Percentiles rank a stretch among this genome's conserved stretches.
These are phyloP conservation scores for Calonectria ilicicola DNA, from an alignment of 2,329 filamentous ascomycete genomes.

Conservation along the genomic window DNA sequence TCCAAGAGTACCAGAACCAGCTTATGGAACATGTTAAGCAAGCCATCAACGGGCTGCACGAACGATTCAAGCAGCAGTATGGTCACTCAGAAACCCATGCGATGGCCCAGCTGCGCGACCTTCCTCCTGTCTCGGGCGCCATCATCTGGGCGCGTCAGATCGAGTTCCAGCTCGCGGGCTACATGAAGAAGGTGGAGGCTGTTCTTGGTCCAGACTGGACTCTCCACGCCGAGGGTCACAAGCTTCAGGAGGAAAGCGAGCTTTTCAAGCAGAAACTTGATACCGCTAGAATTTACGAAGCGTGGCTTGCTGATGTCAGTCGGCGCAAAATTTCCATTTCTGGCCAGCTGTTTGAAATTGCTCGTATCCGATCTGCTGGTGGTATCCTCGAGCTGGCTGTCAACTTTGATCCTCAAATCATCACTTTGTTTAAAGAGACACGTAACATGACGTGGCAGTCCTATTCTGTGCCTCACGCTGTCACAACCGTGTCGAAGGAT, in stretches of 20 bases:
- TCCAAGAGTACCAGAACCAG: conserved; percentile 97
- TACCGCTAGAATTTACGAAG: conserved; percentile 92
- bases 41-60: conserved; percentile 92
- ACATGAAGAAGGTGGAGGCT: conserved; percentile 99
- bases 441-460: conserved; percentile 96
- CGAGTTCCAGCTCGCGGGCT: conserved; percentile 92
- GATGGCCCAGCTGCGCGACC: conserved; percentile 96
- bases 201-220: conserved; percentile 96
- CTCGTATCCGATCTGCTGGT: conserved; percentile 88
- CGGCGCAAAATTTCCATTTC: conserved; percentile 91
- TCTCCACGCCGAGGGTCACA: conserved; percentile 93
- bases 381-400: conserved; percentile 90
- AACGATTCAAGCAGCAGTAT: conserved; percentile 99
- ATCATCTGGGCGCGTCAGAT: conserved; percentile 99
- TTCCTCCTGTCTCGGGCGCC: conserved; percentile 94
- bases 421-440: conserved; percentile 98
- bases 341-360: conserved; percentile 91
- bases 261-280: conserved; percentile 97
- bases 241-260: conserved; percentile 89
- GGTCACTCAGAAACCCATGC: conserved; percentile 97
- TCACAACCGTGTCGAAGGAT: conserved; percentile 96
- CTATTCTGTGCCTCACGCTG: conserved; percentile 92
- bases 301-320: conserved; percentile 93
- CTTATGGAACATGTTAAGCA: conserved; percentile 98
- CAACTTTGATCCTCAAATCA: conserved; percentile 97